Evolutionary conservation across 768 basidiomycete species (phyloP), one percentile per base, ranked within the genome.

Genomic region (Gymnopilus junonius): DNA sequence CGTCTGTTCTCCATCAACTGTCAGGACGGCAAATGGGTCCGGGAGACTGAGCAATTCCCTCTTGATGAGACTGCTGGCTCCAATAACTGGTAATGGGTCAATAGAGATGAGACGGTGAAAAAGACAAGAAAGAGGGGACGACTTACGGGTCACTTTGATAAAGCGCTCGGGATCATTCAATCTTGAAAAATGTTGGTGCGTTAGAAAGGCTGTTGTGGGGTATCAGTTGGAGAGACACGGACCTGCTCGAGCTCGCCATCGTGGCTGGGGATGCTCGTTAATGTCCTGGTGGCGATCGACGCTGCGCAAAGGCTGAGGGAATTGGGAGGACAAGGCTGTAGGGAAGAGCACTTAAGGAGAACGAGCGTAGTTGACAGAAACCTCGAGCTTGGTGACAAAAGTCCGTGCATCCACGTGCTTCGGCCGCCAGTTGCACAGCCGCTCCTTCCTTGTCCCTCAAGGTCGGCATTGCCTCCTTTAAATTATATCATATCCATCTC

Each of bases 21-120:
- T 93, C 51, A 97, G 82, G 12, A 95, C 91, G 7, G 92, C 94
- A 71, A 94, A 94, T 3, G 94, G 94, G 75, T 95, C 93, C 2
- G 94, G 94, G 10, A 94, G 82, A 67, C 90, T 82, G 71, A 94
- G 86, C 7, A 94, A 77, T 69, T 93, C 92, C 29, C 92, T 86
- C 73, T 93, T 94, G 65, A 80, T 83, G 27, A 94, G 84, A 37
- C 86, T 85, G 66, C 82, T 87, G 40, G 93, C 95, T 27, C 89
- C 90, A 69, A 90, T 87, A 60, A 94, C 93, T 94, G 21, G n/a
- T 23, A 40, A 27, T 17, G 34, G 42, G 61, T 55, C 21, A 58
- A 55, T 31, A 62, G 8, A 55, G 42, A 27, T 58, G 39, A 51
- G 42, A 50, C 17, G 48, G 53, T 29, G 29, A 17, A 32, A 8